Evolutionary conservation across 768 basidiomycete species (phyloP), one percentile per base, ranked within the genome.

Genomic region (Hygrocybe coccinea): DNA sequence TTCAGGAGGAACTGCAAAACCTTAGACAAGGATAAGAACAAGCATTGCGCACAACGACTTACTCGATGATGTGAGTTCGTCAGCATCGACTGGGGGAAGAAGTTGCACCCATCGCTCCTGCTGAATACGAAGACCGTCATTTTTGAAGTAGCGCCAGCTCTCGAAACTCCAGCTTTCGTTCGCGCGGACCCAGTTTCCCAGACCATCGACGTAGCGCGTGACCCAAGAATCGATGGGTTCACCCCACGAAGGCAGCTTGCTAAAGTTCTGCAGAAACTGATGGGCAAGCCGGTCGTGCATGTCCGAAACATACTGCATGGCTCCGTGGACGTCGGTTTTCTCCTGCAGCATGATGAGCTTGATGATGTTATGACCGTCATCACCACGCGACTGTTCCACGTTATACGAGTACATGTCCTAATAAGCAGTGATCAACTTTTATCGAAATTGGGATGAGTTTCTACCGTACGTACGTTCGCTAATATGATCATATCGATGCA

Each of bases 171-270:
- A 84, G 7, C 63, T 67, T 14, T 79, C 69, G 56, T 74, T 75
- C 1, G 74, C 79, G 9, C 77, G 68, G 0, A 81, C 73, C 79
- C 80, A 83, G 48, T 78, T 73, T 45, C 74, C 81, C 43, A 83
- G 65, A 0, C 79, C 79, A 50, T 73, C 66, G 29, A 77, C 65
- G 53, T 81, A 84, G 2, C 60, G 58, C 29, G 64, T 60, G 4
- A 82, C 73, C 25, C 75, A 67, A 0, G 58, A 56, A 58, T 83
- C 79, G 22, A 80, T 60, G 1, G 67, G 64, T 15, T 66, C 58
- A 39, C 75, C 78, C 62, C 71, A 81, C 2, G 67, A 67, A 0
- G 79, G 80, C 4, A 82, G 58, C 3, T 59, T 62, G 3, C 63
- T 57, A 60, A 69, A 71, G 38, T 66, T 63, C 2, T 67, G 66